These are phyloP conservation scores for Fusarium sp. DNA, from an alignment of 2,329 filamentous ascomycete species.

Conservation along the genomic window DNA sequence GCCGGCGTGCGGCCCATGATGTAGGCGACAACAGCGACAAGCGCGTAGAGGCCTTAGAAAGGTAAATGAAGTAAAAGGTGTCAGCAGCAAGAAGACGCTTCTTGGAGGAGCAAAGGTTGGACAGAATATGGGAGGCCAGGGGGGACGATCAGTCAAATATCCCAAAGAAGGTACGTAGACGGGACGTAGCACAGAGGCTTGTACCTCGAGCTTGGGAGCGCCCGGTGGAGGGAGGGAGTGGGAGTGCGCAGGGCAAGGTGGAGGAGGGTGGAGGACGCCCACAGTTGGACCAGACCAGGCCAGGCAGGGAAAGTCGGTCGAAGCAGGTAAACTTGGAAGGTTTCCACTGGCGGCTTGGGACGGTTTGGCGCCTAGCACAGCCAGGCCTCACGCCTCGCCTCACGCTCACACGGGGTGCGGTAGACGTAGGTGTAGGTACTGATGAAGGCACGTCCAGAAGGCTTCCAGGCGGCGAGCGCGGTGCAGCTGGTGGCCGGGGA, in stretches of 20 bases:
- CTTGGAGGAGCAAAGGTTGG: slow-evolving; percentile 26
- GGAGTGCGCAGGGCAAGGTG: neutral
- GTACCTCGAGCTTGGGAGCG: slow-evolving; percentile 25
- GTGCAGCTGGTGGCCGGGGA: slow-evolving; percentile 27
- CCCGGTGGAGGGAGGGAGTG: slow-evolving; percentile 2
- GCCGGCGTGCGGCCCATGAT: slow-evolving; percentile 55
- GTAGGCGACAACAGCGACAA: slow-evolving; percentile 16
- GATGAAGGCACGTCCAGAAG: neutral
- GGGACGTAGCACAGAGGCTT: slow-evolving; percentile 23
- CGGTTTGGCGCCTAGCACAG: slow-evolving; percentile 15
- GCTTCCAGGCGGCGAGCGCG: slow-evolving; percentile 9
- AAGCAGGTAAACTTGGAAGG: slow-evolving; percentile 14
- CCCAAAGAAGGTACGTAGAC: slow-evolving; percentile 9
- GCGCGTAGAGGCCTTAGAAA: slow-evolving; percentile 1
- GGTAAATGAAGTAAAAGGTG: slow-evolving; percentile 4
- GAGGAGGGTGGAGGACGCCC: slow-evolving; percentile 15
- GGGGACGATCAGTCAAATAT: slow-evolving; percentile 36
- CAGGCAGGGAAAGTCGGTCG: neutral
- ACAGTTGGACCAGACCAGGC: slow-evolving; percentile 26
- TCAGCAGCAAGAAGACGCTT: slow-evolving; percentile 13
- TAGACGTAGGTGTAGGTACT: neutral
- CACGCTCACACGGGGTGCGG: neutral
- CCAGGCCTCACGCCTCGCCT: slow-evolving; percentile 1
- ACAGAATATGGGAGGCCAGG: slow-evolving; percentile 33
- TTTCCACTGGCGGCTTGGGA: slow-evolving; percentile 24